Evolutionary conservation across 75 land plant species (phyloP).

Genomic region (Picea glauca): DNA sequence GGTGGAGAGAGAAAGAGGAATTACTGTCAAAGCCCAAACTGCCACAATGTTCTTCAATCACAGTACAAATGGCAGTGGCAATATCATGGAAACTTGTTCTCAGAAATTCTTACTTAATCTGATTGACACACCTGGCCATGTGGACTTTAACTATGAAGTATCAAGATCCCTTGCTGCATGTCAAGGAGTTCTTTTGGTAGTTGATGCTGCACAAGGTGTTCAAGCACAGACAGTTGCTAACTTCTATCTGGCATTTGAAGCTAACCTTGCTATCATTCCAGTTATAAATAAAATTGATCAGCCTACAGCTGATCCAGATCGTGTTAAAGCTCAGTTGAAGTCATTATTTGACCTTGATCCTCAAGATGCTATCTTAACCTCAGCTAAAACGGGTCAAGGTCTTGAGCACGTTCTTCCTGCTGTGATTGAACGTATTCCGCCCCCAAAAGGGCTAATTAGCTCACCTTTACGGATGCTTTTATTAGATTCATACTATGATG

Average conservation of each 20-base stretch:
- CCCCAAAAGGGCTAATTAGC: slow-evolving; percentile 58
- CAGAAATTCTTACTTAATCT: slow-evolving; percentile 65
- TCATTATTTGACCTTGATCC: slow-evolving; percentile 92
- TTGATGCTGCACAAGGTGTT: slow-evolving; percentile 98
- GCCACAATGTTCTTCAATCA: slow-evolving; percentile 91
- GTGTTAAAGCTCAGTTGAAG: slow-evolving; percentile 85
- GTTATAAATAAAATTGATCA: slow-evolving; percentile 98
- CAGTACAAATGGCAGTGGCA: slow-evolving; percentile 12
- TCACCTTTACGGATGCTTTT: slow-evolving; percentile 85
- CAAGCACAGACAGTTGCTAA: slow-evolving; percentile 99
- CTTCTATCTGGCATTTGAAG: slow-evolving; percentile 95
- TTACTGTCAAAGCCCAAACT: slow-evolving; percentile 98
- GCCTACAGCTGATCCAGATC: slow-evolving; percentile 96
- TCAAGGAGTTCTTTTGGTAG: slow-evolving; percentile 95
- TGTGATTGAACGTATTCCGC: slow-evolving; percentile 83
- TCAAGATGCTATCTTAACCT: slow-evolving; percentile 68
- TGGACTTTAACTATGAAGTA: slow-evolving; percentile 99
- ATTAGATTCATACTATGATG: slow-evolving; percentile 96
- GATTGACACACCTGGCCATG: slow-evolving; percentile 98
- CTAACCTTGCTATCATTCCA: slow-evolving; percentile 87
- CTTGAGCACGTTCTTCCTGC: slow-evolving; percentile 92
- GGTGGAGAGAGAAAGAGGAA: slow-evolving; percentile 99
- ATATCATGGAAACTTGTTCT: background rate
- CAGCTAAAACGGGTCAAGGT: slow-evolving; percentile 96
- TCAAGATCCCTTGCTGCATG: slow-evolving; percentile 98